phyloP scores from a whole-genome alignment of 2,329 filamentous ascomycete genomes.

The Aspergillus sp. region DNA sequence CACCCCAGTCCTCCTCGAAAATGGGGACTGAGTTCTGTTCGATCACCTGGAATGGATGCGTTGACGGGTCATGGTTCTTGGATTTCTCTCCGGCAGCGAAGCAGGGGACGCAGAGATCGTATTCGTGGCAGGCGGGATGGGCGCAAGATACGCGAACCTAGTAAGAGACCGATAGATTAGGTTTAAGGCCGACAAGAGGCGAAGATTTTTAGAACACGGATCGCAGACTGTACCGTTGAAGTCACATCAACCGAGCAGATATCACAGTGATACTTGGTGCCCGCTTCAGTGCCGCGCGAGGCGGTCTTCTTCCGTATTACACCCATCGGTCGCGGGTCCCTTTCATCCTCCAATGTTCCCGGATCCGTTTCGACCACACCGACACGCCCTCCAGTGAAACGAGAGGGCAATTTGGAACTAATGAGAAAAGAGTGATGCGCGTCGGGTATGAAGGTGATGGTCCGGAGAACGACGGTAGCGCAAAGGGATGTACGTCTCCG shows the following conservation, averaged over 20 bases:
- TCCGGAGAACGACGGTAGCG: slow-evolving; percentile 5
- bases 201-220: slow-evolving; percentile 6
- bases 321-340: slow-evolving; percentile 64
- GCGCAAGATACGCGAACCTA: slow-evolving; percentile 95
- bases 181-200: not conserved
- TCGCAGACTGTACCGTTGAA: slow-evolving; percentile 67
- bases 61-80: slow-evolving; percentile 80
- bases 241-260: slow-evolving; percentile 96
- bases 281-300: slow-evolving; percentile 79
- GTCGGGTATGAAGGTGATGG: slow-evolving; percentile 3
- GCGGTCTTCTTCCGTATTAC: slow-evolving; percentile 96
- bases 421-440: not conserved
- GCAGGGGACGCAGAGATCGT: slow-evolving; percentile 94
- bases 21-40: slow-evolving; percentile 99
- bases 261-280: slow-evolving; percentile 96
- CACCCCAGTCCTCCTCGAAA: slow-evolving; percentile 92
- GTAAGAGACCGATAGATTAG: slow-evolving; percentile 4
- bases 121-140: slow-evolving; percentile 79
- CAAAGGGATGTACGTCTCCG: slow-evolving; percentile 25
- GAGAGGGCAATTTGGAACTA: slow-evolving; percentile 28
- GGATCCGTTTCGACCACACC: slow-evolving; percentile 34
- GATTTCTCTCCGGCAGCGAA: slow-evolving; percentile 81
- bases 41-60: slow-evolving; percentile 89
- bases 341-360: slow-evolving; percentile 44
- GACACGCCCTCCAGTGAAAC: slow-evolving; percentile 30